These are phyloP conservation scores for Miscanthus sacchariflorus DNA, from an alignment of 202 grass and related monocot species.

Conservation along the genomic window DNA sequence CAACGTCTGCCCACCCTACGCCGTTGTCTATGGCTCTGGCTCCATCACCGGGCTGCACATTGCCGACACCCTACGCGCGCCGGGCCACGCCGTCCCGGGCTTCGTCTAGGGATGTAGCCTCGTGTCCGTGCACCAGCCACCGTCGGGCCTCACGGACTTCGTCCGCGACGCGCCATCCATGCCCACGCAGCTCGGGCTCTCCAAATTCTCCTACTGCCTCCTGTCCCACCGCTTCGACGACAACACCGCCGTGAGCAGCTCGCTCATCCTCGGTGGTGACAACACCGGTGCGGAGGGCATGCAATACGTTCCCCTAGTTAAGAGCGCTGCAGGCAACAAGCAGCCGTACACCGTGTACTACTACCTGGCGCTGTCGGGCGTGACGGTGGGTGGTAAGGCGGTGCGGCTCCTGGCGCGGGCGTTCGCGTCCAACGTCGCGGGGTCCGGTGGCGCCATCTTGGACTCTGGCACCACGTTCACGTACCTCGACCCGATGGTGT, in stretches of 20 bases:
- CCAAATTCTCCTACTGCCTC: conserved; percentile 85
- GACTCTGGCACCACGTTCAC: conserved; percentile 93
- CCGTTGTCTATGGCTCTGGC: conserved; percentile 81
- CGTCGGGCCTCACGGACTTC: conserved; percentile 74
- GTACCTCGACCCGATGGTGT: conserved; percentile 72
- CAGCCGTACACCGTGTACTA: conserved; percentile 82
- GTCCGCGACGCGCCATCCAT: conserved; percentile 73
- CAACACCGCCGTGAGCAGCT: conserved; percentile 61
- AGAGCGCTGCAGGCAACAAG: conserved; percentile 37
- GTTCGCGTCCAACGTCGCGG: conserved; percentile 32
- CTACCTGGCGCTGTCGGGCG: conserved; percentile 59
- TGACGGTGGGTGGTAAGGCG: conserved; percentile 60
- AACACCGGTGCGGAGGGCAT: neutral
- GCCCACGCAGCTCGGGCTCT: conserved; percentile 62
- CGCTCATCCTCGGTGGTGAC: conserved; percentile 59
- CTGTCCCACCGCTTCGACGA: conserved; percentile 85
- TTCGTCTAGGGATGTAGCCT: conserved; percentile 79
- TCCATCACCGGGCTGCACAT: conserved; percentile 76
- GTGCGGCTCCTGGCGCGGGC: conserved; percentile 56
- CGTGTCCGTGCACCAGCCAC: conserved; percentile 82
- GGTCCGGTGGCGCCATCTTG: conserved; percentile 74
- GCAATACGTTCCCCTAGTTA: conserved; percentile 62
- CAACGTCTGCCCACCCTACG: conserved; percentile 78
- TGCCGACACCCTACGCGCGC: conserved; percentile 61
- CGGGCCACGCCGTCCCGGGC: conserved; percentile 12